A percentile compares a stretch with the other conserved stretches of the same genome.
phyloP scores from a whole-genome alignment of 176 grass and related monocot genomes.

The Avena insularis region DNA sequence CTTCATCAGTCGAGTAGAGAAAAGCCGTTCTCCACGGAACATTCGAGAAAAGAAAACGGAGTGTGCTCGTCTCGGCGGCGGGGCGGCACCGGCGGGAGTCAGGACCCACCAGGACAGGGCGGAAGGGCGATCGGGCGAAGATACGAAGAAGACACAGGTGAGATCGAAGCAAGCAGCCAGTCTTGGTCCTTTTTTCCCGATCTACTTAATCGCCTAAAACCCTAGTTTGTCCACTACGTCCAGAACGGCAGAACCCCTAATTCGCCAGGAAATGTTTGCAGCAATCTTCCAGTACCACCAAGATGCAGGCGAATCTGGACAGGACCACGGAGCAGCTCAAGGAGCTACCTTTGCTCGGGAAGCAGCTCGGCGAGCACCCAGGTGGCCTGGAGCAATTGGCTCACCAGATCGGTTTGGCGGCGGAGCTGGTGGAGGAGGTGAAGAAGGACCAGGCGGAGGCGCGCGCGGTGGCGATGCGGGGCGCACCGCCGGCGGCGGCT shows the following conservation, averaged over 20 bases:
- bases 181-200: neutral
- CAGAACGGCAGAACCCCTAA: neutral
- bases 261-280: neutral
- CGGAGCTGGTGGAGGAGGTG: conserved; percentile 14
- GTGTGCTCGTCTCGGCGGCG: neutral
- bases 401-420: neutral
- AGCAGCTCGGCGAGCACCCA: conserved; percentile 7
- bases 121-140: neutral
- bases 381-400: conserved; percentile 10
- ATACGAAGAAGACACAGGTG: neutral
- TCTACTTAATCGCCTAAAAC: neutral
- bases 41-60: neutral
- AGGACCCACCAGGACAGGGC: neutral
- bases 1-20: neutral
- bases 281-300: neutral
- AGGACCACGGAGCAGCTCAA: conserved; percentile 17
- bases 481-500: neutral
- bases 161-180: neutral
- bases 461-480: neutral
- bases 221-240: neutral
- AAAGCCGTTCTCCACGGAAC: neutral
- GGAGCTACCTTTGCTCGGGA: conserved; percentile 5
- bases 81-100: neutral
- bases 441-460: conserved; percentile 17
- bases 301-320: conserved; percentile 25